Evolutionary conservation across 495 filamentous ascomycete genomes (phyloP), one percentile per base, ranked within the genome.

Genomic region (Friedmanniomyces simplex): DNA sequence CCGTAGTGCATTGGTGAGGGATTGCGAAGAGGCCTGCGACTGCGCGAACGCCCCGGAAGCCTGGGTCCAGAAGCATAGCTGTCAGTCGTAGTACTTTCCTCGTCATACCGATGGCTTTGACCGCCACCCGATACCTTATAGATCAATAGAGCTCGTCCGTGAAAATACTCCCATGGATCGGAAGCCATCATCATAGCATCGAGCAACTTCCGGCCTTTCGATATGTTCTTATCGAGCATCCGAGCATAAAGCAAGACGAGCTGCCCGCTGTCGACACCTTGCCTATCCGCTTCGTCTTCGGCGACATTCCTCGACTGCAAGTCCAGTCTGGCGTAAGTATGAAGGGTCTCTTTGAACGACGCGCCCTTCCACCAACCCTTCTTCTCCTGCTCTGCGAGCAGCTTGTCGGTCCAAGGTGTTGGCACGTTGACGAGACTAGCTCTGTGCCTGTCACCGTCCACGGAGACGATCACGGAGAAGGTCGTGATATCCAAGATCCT

Each of bases 301-400:
- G 50, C 50, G 18, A 52, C 16, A 3, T 34, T 37, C 26, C 50
- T 30, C 26, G 50, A 52, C 8, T 21, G 18, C 24, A 52, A 24
- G 21, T 52, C 50, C 28, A 52, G 22, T 14, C 25, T 30, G n/a
- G 25, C n/a, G 26, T 52, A 52, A n/a, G 21, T 37, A 5, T 24
- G 24, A 6, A 52, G 20, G 2, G 50, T 52, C 34, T 52, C 50
- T 36, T 37, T 52, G 50, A 52, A 52, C 10, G 50, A 52, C 2
- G 24, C 28, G 21, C 50, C 28, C 18, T 52, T 52, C 50, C 50
- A 52, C 50, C 50, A 52, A 24, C 34, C 12, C 50, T 39, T 34
- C 34, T 34, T 34, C 11, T 52, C 50, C 34, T 52, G 50, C 34
- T 30, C 50, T 7, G 50, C 25, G 34, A 52, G 22, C 20, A 52